Percentiles rank a stretch among this genome's conserved stretches.
Conservation (phyloP, 176 grass and related monocot species). For the Eragrostis nindensis region DNA sequence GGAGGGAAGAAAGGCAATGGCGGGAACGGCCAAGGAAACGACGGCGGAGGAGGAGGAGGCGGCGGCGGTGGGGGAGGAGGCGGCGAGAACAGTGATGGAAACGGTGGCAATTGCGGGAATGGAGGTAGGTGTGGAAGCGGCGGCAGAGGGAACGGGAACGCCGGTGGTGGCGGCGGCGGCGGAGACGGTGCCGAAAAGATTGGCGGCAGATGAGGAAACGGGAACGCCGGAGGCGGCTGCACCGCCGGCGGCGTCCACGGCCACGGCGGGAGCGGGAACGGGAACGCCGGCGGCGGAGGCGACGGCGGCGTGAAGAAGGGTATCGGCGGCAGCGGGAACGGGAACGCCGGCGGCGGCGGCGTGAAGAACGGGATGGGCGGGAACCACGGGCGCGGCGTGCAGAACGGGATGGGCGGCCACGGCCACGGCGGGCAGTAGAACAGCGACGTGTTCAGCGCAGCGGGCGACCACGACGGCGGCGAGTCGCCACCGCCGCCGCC, state of each 20-base stretch:
- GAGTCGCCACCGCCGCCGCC: slow-evolving; percentile 9
- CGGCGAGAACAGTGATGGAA: slow-evolving; percentile 35
- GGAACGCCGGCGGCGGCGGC: slow-evolving; percentile 50
- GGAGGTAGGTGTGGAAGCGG: slow-evolving; percentile 56
- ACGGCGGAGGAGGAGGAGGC: slow-evolving; percentile 45
- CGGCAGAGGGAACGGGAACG: slow-evolving; percentile 45
- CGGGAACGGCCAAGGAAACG: slow-evolving; percentile 61
- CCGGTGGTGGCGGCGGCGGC: slow-evolving; percentile 34
- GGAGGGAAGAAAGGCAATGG: slow-evolving; percentile 58
- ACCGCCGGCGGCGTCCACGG: slow-evolving; percentile 31
- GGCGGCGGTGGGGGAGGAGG: slow-evolving; percentile 47
- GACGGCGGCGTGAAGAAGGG: slow-evolving; percentile 54
- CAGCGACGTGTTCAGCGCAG: slow-evolving; percentile 53
- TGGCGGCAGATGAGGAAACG: slow-evolving; percentile 54
- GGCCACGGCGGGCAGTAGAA: slow-evolving; percentile 92
- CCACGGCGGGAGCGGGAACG: slow-evolving; percentile 50
- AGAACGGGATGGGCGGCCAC: slow-evolving; percentile 76
- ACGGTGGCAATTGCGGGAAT: slow-evolving; percentile 38
- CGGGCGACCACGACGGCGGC: not conserved
- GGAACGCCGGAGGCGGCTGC: slow-evolving; percentile 34
- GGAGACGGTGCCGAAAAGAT: slow-evolving; percentile 41
- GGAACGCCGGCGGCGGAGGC: slow-evolving; percentile 52
- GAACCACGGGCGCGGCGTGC: slow-evolving; percentile 63
- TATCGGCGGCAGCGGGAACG: slow-evolving; percentile 52
- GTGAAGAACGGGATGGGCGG: slow-evolving; percentile 78